These are phyloP conservation scores for Trichosporon sp. DNA, from an alignment of 1,284 basidiomycete genomes.

Conservation along the genomic window DNA sequence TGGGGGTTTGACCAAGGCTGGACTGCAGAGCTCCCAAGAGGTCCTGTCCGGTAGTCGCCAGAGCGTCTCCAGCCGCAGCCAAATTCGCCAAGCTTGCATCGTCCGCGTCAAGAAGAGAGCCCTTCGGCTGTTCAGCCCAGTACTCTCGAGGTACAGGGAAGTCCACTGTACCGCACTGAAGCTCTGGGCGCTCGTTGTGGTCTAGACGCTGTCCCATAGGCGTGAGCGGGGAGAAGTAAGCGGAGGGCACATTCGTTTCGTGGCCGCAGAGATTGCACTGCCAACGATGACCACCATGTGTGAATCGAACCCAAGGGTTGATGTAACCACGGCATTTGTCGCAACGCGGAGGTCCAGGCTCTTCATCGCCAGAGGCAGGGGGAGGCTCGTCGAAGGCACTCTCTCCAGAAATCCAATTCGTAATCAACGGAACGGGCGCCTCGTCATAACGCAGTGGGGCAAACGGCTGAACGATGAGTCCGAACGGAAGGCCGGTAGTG, in stretches of 20 bases:
- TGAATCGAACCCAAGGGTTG: constrained; percentile 89
- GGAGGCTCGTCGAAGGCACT: constrained; percentile 58
- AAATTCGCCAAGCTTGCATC: constrained; percentile 53
- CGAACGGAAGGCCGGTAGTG: constrained; percentile 79
- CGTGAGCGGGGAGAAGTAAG: constrained; percentile 84
- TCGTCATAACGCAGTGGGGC: constrained; percentile 75
- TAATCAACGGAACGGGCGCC: constrained; percentile 71
- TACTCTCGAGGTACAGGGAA: constrained; percentile 81
- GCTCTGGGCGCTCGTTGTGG: constrained; percentile 74
- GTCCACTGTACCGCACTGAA: constrained; percentile 87
- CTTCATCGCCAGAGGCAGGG: constrained; percentile 57
- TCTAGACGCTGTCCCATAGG: constrained; percentile 75
- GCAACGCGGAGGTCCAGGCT: constrained; percentile 76
- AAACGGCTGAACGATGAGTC: constrained; percentile 83
- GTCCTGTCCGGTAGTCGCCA: constrained; percentile 41
- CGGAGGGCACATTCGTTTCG: constrained; percentile 71
- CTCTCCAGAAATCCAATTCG: constrained; percentile 43
- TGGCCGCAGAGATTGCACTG: constrained; percentile 85
- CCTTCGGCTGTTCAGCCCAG: constrained; percentile 63
- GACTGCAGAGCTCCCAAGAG: constrained; percentile 41
- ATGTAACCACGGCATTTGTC: constrained; percentile 82
- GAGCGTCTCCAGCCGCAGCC: constrained; percentile 31
- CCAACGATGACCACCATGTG: constrained; percentile 80
- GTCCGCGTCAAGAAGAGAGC: constrained; percentile 52
- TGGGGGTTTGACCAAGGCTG: constrained; percentile 31